A percentile compares a stretch with the other conserved stretches of the same genome.
phyloP scores from a whole-genome alignment of 2,329 filamentous ascomycete genomes.

The Xenosphaeropsis pyriputrescens region DNA sequence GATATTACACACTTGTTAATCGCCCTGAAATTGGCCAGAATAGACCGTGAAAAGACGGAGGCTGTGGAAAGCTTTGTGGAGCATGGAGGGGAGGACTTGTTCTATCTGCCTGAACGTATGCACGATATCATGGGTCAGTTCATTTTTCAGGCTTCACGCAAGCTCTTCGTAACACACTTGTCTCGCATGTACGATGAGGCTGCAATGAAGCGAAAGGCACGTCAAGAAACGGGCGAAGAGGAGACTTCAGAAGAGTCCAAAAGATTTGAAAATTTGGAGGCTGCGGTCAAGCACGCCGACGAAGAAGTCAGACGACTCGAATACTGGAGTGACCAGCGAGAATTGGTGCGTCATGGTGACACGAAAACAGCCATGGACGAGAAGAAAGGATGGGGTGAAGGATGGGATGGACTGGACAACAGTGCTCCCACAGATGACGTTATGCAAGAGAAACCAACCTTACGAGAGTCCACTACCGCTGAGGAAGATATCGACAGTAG shows the following conservation, averaged over 20 bases:
- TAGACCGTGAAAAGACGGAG: slow-evolving; percentile 87
- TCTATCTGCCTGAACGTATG: slow-evolving; percentile 62
- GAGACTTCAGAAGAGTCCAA: slow-evolving; percentile 13
- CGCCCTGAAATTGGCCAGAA: slow-evolving; percentile 51
- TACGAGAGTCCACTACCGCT: neutral
- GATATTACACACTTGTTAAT: slow-evolving; percentile 47
- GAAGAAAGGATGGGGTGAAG: slow-evolving; percentile 13
- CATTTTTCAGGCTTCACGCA: slow-evolving; percentile 77
- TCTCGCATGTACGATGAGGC: slow-evolving; percentile 45
- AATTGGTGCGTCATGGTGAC: slow-evolving; percentile 38
- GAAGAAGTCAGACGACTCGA: slow-evolving; percentile 69
- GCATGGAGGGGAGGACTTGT: slow-evolving; percentile 60
- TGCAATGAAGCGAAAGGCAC: slow-evolving; percentile 29
- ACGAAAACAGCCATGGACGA: slow-evolving; percentile 15
- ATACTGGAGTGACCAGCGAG: slow-evolving; percentile 76
- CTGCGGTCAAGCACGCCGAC: slow-evolving; percentile 62
- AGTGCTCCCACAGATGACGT: slow-evolving; percentile 16
- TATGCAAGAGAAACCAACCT: slow-evolving; percentile 5
- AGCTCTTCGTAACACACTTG: slow-evolving; percentile 58
- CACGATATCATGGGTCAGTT: slow-evolving; percentile 76
- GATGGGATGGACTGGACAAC: slow-evolving; percentile 15
- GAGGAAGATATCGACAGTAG: no score
- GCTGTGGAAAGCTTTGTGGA: slow-evolving; percentile 71
- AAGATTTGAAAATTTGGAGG: slow-evolving; percentile 51
- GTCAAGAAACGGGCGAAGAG: slow-evolving; percentile 12